Evolutionary conservation across 176 grass and related monocot genomes (phyloP), one percentile per base, ranked within the genome.

Genomic region (Triticum dicoccoides): DNA sequence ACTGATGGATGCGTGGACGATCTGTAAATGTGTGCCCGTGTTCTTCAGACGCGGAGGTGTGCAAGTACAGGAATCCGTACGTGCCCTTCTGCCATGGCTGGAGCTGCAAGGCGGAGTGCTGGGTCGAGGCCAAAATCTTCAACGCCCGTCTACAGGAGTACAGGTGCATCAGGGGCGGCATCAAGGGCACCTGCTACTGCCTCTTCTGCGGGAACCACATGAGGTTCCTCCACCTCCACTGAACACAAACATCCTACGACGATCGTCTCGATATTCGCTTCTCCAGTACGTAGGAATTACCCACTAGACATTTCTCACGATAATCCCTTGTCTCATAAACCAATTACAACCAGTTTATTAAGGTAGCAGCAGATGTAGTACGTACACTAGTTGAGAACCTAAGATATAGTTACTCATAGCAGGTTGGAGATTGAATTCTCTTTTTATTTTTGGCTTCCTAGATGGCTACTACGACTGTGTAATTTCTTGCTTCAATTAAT

Each of bases 41-140:
- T 63, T 62, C 20, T 11, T 47, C 12, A 47, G 49, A 17, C 49
- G 49, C 49, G 2, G 49, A 52, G 49, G 49, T 52, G 49, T 52
- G 49, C 49, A 52, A 52, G 49, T 52, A 52, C 49, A 52, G 49
- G 49, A 52, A 52, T 6, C 49, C 49, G 14, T 52, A 52, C 14
- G 49, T 52, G 49, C 49, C 49, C 49, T 84, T 76, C 70, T 84
- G 70, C 30, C 45, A 42, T 20, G 82, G 11, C 5, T 84, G 82
- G 82, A 64, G 61, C 56, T 84, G 82, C 56, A 65, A 76, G 71
- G 25, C 70, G 0, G 82, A 76, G 59, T 84, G 82, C 41, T 84
- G 82, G 82, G 4, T 33, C 4, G 71, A 84, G 70, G 35, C 71
- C 3, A 84, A 64, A n/a, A 3, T 49, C 4, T 4, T 64, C 3